These are phyloP conservation scores for Protostelium mycophagum DNA, from an alignment of 78 protist genomes.

Conservation along the genomic window DNA sequence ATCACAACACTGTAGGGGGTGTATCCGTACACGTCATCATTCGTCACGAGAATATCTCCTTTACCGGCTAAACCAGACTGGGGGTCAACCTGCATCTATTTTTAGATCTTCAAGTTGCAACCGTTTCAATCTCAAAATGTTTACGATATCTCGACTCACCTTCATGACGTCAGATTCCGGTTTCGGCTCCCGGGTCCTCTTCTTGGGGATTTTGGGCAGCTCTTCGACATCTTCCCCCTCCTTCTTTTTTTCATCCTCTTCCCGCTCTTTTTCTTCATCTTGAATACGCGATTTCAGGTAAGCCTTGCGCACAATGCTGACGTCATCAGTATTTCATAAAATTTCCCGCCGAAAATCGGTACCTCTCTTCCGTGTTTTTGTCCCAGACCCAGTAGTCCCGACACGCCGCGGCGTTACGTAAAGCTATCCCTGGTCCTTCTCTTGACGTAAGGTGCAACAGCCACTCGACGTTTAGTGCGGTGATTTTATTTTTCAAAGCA, in stretches of 20 bases:
- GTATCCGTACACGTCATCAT: constrained; percentile 27
- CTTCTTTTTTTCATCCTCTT: neutral
- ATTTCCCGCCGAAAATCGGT: no score
- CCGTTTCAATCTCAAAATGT: neutral
- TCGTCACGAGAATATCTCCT: constrained; percentile 30
- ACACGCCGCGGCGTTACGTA: neutral
- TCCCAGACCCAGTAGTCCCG: neutral
- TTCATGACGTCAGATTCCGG: constrained; percentile 34
- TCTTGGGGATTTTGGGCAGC: neutral
- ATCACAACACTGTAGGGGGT: constrained; percentile 51
- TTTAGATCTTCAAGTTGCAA: neutral
- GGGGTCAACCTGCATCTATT: no score
- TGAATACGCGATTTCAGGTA: neutral
- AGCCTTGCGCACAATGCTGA: neutral
- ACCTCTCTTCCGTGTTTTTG: neutral
- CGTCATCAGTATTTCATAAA: no score
- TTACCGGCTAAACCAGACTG: neutral
- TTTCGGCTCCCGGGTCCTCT: constrained; percentile 34
- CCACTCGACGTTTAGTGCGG: neutral
- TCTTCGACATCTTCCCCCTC: neutral
- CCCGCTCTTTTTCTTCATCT: neutral
- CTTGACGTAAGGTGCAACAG: constrained; percentile 18
- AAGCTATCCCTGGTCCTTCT: constrained; percentile 26
- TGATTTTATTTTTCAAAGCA: neutral
- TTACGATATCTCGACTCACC: neutral